phyloP scores from a whole-genome alignment of 805 yeast species.

The Yamadazyma tumulicola region DNA sequence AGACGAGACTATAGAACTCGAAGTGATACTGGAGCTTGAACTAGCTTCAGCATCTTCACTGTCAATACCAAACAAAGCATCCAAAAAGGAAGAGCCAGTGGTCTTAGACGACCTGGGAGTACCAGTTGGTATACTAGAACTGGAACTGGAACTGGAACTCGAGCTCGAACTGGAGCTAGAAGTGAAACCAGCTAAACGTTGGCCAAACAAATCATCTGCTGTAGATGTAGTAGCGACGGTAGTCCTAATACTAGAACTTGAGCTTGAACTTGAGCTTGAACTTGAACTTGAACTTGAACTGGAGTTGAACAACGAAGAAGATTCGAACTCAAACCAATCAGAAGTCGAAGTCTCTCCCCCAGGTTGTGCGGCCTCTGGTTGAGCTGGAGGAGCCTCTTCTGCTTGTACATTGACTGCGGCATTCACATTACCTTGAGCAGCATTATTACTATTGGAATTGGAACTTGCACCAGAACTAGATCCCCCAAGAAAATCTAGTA shows the following conservation, averaged over 20 bases:
- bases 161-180: slow-evolving; percentile 13
- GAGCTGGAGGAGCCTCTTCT: neutral
- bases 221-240: slow-evolving; percentile 5
- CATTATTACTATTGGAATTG: too few relatives aligned
- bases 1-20: slow-evolving; percentile 2
- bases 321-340: slow-evolving; percentile 1
- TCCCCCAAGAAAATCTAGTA: slow-evolving; percentile 2
- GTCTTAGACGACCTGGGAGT: too few relatives aligned
- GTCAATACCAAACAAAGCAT: slow-evolving; percentile 4
- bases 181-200: slow-evolving; percentile 7
- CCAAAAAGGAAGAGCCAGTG: slow-evolving; percentile 4
- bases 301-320: slow-evolving; percentile 3
- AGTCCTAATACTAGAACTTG: slow-evolving; percentile 9
- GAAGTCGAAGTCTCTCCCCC: too few relatives aligned
- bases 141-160: slow-evolving; percentile 13
- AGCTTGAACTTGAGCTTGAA: slow-evolving; percentile 10
- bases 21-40: slow-evolving; percentile 10
- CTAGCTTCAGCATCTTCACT: slow-evolving; percentile 7
- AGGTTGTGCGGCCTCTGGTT: too few relatives aligned
- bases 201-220: slow-evolving; percentile 1
- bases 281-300: slow-evolving; percentile 13
- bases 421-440: slow-evolving; percentile 1
- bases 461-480: slow-evolving; percentile 9
- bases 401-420: slow-evolving; percentile 1
- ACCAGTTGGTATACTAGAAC: slow-evolving; percentile 4